These are phyloP conservation scores for Neophaeococcomyces aloes DNA, from an alignment of 2,329 filamentous ascomycete genomes.

Conservation along the genomic window DNA sequence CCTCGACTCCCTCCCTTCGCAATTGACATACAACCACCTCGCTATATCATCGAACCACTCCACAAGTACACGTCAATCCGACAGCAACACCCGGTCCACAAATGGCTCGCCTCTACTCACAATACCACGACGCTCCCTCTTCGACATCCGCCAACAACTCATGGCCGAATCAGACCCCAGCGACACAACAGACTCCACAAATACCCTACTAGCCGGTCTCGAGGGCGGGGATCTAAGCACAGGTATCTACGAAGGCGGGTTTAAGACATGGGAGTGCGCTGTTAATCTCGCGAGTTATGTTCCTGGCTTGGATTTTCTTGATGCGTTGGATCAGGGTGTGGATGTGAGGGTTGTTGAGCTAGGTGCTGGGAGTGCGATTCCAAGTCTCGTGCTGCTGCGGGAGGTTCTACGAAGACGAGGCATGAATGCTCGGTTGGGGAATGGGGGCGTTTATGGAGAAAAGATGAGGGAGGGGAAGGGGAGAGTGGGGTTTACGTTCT, in stretches of 20 bases:
- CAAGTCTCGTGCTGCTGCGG: slow-evolving; percentile 45
- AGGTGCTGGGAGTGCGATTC: slow-evolving; percentile 54
- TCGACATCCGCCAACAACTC: slow-evolving; percentile 53
- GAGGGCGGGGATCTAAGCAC: slow-evolving; percentile 43
- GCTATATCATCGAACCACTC: slow-evolving; percentile 31
- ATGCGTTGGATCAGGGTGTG: slow-evolving; percentile 21
- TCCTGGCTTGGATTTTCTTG: slow-evolving; percentile 15
- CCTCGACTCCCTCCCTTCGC: slow-evolving; percentile 47
- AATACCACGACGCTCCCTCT: slow-evolving; percentile 44
- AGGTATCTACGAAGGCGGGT: slow-evolving; percentile 56
- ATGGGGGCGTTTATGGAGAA: too few relatives aligned
- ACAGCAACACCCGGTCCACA: background rate
- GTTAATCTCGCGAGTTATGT: slow-evolving; percentile 43
- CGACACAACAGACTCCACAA: slow-evolving; percentile 24
- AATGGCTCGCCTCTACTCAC: background rate
- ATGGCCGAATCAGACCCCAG: slow-evolving; percentile 46
- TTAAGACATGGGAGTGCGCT: slow-evolving; percentile 60
- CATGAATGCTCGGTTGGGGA: too few relatives aligned
- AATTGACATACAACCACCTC: slow-evolving; percentile 48
- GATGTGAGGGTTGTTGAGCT: slow-evolving; percentile 41
- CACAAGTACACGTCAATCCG: too few relatives aligned
- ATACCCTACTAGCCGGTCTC: slow-evolving; percentile 38
- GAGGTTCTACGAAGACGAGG: slow-evolving; percentile 32
- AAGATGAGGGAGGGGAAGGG: slow-evolving; percentile 17
- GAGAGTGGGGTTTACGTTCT: slow-evolving; percentile 43